Evolutionary conservation across 2,329 filamentous ascomycete species (phyloP), one percentile per base, ranked within the genome.

Genomic region (Aspergillus uvarum): DNA sequence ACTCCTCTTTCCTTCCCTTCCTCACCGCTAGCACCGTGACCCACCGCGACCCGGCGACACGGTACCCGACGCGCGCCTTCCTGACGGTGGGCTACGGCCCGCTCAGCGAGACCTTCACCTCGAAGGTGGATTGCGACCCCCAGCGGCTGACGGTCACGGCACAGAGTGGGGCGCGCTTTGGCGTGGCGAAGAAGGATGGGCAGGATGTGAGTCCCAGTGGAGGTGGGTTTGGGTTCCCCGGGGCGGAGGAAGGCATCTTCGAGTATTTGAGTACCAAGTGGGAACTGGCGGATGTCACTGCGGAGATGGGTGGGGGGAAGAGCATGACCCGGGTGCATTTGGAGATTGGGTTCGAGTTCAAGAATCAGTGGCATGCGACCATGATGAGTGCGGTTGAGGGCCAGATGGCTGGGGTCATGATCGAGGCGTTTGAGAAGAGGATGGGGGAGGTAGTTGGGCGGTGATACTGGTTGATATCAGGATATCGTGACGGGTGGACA

Each of bases 1-100:
- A 99, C 84, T 81, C 84, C 42, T 75, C 81, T 65, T 99, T 98
- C 82, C 86, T 99, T n/a, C 95, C 95, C 11, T 97, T 96, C 83
- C 96, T 94, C 79, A 84, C 86, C 48, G 82, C 81, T 50, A 93
- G 90, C 42, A 84, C 82, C 62, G 92, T 98, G 47, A 96, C 92
- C 1, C 81, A 83, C 60, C 92, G 89, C 84, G 89, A 90, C 6
- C 77, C 61, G 5, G 61, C 50, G 69, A 80, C 73, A 26, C 71
- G 77, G 1, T 77, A 77, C 58, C 95, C 95, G 0, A 83, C 87
- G 29, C 84, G 88, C 63, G 95, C 91, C 14, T 88, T 89, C 70
- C 81, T 99, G 12, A 89, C 88, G 8, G 87, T 96, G 35, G 95
- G 95, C 65, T 98, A 92, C 85, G 90, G 90, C 29, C 87, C 86